Conservation (phyloP, 371 early-diverging fungal genomes). For the Entomophthora muscae region DNA sequence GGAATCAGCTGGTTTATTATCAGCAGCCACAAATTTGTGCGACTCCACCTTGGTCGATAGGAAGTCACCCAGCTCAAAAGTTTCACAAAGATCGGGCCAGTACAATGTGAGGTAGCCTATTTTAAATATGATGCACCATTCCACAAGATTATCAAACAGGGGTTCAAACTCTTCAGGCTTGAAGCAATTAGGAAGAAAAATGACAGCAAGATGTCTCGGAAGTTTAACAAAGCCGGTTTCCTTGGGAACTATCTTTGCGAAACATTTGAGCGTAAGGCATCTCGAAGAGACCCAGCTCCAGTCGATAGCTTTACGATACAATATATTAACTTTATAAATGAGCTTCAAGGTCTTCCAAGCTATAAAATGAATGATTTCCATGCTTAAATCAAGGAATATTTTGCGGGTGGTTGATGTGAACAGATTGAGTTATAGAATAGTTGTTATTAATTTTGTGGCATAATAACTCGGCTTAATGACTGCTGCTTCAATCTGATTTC, state of each 20-base stretch:
- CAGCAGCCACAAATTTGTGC: neutral
- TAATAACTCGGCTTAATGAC: no score
- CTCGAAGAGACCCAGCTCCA: neutral
- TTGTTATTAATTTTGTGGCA: no score
- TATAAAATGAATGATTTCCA: neutral
- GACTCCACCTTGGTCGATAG: neutral
- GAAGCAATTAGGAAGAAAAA: neutral
- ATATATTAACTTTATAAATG: neutral
- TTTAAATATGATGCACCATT: neutral
- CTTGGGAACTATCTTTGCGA: neutral
- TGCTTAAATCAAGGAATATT: no score
- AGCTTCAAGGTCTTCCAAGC: neutral
- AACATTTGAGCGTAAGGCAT: neutral
- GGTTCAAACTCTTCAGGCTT: neutral
- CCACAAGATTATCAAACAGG: neutral
- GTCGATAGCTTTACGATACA: neutral
- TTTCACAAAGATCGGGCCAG: neutral
- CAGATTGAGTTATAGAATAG: no score
- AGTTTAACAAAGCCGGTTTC: neutral
- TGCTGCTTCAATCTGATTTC: no score
- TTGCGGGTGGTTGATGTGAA: no score
- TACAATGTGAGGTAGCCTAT: neutral
- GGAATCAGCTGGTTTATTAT: neutral
- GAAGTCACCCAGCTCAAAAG: neutral
- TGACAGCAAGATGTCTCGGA: neutral